A percentile compares a stretch with the other conserved stretches of the same genome.
phyloP scores from a whole-genome alignment of 2,329 filamentous ascomycete species.

The Emergomyces orientalis region DNA sequence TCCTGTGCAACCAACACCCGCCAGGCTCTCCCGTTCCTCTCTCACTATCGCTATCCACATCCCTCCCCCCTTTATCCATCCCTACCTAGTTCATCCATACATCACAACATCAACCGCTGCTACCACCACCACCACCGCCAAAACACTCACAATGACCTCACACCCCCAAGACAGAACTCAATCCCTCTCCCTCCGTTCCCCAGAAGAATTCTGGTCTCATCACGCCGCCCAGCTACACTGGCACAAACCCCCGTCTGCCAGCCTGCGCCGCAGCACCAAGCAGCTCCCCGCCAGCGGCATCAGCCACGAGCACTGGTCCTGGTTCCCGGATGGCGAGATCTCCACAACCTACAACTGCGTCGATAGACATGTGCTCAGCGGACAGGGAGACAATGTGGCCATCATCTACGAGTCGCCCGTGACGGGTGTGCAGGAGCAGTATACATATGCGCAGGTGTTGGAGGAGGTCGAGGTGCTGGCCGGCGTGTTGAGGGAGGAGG shows the following conservation, averaged over 20 bases:
- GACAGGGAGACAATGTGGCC: constrained; percentile 63
- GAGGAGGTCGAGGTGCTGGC: constrained; percentile 73
- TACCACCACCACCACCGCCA: neutral
- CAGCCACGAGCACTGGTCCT: constrained; percentile 71
- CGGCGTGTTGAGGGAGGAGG: constrained; percentile 71
- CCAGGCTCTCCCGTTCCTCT: no score
- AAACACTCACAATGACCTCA: constrained; percentile 15
- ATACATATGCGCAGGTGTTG: constrained; percentile 67
- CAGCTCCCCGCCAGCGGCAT: constrained; percentile 49
- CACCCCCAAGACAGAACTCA: constrained; percentile 44
- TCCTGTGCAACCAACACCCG: neutral
- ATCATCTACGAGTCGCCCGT: constrained; percentile 87
- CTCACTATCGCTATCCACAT: neutral
- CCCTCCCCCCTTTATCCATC: neutral
- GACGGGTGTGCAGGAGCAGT: constrained; percentile 58
- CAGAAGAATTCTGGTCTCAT: constrained; percentile 63
- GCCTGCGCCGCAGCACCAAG: constrained; percentile 54
- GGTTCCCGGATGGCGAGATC: constrained; percentile 83
- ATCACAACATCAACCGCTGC: neutral
- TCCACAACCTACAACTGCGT: constrained; percentile 89
- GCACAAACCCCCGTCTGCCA: constrained; percentile 62
- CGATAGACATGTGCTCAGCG: constrained; percentile 74
- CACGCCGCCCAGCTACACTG: constrained; percentile 70
- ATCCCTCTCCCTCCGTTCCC: constrained; percentile 53
- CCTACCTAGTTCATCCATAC: neutral